phyloP scores from a whole-genome alignment of 2,329 filamentous ascomycete genomes.

The Coniochaeta sp. region DNA sequence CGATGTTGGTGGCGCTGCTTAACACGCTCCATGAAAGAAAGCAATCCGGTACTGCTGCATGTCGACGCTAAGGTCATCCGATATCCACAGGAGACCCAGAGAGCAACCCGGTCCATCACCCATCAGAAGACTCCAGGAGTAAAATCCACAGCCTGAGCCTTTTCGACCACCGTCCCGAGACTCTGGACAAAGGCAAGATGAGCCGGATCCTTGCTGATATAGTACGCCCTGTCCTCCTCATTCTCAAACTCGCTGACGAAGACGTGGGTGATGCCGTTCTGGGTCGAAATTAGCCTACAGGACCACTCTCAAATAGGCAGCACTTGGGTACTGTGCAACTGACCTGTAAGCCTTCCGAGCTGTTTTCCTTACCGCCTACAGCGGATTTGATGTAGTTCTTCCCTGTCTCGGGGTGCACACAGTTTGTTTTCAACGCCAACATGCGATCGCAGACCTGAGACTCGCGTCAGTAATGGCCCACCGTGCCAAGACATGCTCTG shows the following conservation, averaged over 20 bases:
- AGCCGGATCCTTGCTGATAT: constrained; percentile 55
- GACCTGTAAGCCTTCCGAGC: constrained; percentile 53
- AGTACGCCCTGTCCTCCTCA: constrained; percentile 60
- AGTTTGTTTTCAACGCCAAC: constrained; percentile 48
- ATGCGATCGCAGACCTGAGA: constrained; percentile 23
- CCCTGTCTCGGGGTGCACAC: constrained; percentile 52
- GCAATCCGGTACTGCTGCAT: background rate
- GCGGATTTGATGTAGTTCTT: constrained; percentile 53
- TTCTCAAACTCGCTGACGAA: constrained; percentile 63
- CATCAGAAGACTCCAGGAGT: constrained; percentile 32
- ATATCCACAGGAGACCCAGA: background rate
- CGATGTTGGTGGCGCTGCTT: background rate
- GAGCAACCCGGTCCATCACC: background rate
- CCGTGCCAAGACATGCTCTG: background rate
- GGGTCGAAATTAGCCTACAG: background rate
- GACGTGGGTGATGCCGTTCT: constrained; percentile 60
- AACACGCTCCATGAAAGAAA: background rate
- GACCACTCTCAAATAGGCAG: background rate
- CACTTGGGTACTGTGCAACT: background rate
- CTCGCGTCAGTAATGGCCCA: background rate
- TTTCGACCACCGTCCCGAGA: constrained; percentile 38
- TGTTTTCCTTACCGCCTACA: constrained; percentile 55
- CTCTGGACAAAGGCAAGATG: constrained; percentile 54
- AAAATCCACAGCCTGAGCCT: constrained; percentile 55
- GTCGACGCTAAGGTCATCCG: background rate